Evolutionary conservation across 163 green algal species (phyloP), one percentile per base, ranked within the genome.

Genomic region (Smithsoniella earleae): DNA sequence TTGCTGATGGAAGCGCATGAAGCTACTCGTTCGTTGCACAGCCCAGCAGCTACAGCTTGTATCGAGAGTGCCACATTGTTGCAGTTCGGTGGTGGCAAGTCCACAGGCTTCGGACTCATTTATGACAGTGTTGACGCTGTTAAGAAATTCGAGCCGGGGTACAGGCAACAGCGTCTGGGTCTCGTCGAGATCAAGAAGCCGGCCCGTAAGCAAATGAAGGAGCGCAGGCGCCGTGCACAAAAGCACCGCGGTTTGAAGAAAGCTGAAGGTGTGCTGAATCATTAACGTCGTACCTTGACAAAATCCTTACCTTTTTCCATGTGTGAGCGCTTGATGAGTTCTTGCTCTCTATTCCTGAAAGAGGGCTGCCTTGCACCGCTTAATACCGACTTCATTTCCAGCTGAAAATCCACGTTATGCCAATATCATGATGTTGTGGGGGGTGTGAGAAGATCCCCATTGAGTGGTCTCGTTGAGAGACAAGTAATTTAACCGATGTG

Each of bases 131-230:
- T 97, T 22, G 90, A 97, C 64, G 80, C 86, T 13, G 86, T 86
- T 44, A 96, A 97, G 91, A 93, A 98, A 84, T 98, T 97, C 79
- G 94, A 99, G 89, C 94, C 93, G 75, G 97, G 96, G 82, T 92
- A 98, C 89, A 84, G 94, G 62, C 44, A 74, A 63, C 22, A 62
- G 40, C 54, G 38, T 2, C 40, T 45, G 28, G 30, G 62, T 28
- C 62, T 62, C 16, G 38, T 49, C 20, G 2, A 2, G 4, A 0
- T 76, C 36, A 30, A 54, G n/a, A 28, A 31, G 2, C 46, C 44
- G 1, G 3, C 88, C 20, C 84, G 94, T 52, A 99, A 99, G 89
- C 92, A 98, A 86, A 95, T 95, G 79, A 99, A 99, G 92, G 94
- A 99, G 88, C 78, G 92, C 43, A 97, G 97, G 83, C 98, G 98